phyloP scores from a whole-genome alignment of 2,329 filamentous ascomycete genomes.

The Colletotrichum zoysiae region DNA sequence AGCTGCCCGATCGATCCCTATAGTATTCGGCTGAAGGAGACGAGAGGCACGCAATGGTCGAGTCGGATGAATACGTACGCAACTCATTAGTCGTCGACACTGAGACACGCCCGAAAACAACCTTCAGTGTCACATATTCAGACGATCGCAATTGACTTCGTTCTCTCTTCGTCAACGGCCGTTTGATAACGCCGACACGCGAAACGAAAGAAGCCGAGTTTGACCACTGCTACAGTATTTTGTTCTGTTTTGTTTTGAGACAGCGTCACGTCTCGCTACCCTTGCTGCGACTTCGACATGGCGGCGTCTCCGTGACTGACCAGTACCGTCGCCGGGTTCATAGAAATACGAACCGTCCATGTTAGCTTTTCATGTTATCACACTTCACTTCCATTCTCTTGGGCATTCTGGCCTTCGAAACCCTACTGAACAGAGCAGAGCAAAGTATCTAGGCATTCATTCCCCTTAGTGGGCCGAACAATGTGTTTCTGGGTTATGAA shows the following conservation, averaged over 20 bases:
- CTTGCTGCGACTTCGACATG: background rate
- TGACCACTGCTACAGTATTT: background rate
- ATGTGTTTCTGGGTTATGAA: background rate
- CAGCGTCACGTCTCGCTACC: background rate
- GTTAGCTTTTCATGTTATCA: background rate
- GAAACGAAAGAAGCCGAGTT: conserved; percentile 22
- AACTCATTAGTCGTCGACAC: conserved; percentile 18
- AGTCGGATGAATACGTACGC: conserved; percentile 20
- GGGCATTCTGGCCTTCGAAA: background rate
- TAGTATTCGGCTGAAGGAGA: background rate
- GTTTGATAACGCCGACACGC: conserved; percentile 3
- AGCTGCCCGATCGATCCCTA: background rate
- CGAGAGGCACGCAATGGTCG: background rate
- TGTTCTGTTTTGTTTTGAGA: conserved; percentile 3
- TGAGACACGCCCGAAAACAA: conserved; percentile 39
- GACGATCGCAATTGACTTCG: conserved; percentile 30
- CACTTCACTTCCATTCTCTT: background rate
- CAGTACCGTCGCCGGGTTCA: background rate
- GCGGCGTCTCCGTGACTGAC: conserved; percentile 5
- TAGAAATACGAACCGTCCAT: background rate
- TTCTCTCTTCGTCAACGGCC: background rate
- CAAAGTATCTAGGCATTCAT: background rate
- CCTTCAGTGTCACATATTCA: conserved; percentile 27
- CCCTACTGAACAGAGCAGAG: background rate
- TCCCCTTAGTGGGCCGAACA: background rate